Evolutionary conservation across 2,329 filamentous ascomycete species (phyloP).

Genomic region (Pestalotiopsis sp.): DNA sequence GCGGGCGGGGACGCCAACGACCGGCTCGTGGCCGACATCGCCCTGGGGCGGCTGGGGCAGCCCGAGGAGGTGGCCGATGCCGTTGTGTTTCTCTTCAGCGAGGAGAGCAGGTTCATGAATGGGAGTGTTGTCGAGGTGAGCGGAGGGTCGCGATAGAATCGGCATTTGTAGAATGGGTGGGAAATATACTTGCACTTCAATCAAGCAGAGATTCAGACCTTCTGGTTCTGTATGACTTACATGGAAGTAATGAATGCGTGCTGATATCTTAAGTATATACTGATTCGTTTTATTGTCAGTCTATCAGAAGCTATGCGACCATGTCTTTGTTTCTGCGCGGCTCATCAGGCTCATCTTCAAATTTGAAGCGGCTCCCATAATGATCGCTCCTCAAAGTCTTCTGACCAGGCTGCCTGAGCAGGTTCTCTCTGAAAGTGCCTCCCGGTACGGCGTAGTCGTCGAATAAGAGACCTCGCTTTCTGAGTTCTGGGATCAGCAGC

Average conservation of each 20-base stretch:
- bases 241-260: not conserved
- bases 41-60: slow-evolving; percentile 27
- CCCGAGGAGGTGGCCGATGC: slow-evolving; percentile 34
- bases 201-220: not conserved
- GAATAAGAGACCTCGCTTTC: slow-evolving; percentile 5
- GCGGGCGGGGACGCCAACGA: slow-evolving; percentile 43
- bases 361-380: slow-evolving; percentile 12
- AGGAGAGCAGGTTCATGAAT: slow-evolving; percentile 55
- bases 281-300: not conserved
- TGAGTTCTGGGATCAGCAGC: not conserved
- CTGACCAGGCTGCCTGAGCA: slow-evolving; percentile 13
- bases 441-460: slow-evolving; percentile 16
- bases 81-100: slow-evolving; percentile 52
- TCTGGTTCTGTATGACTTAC: not conserved
- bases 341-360: slow-evolving; percentile 10
- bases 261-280: not conserved
- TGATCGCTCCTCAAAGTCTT: slow-evolving; percentile 11
- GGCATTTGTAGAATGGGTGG: rapidly evolving
- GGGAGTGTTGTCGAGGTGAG: slow-evolving; percentile 50
- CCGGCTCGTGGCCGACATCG: slow-evolving; percentile 23
- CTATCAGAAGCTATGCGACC: not conserved
- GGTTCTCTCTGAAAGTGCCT: slow-evolving; percentile 15
- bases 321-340: not conserved
- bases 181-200: not conserved
- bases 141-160: slow-evolving; percentile 1